Percentiles rank a stretch among this genome's conserved stretches.
phyloP scores from a whole-genome alignment of 1,139 yeast genomes.

The Protomyces arabidopsidicola region DNA sequence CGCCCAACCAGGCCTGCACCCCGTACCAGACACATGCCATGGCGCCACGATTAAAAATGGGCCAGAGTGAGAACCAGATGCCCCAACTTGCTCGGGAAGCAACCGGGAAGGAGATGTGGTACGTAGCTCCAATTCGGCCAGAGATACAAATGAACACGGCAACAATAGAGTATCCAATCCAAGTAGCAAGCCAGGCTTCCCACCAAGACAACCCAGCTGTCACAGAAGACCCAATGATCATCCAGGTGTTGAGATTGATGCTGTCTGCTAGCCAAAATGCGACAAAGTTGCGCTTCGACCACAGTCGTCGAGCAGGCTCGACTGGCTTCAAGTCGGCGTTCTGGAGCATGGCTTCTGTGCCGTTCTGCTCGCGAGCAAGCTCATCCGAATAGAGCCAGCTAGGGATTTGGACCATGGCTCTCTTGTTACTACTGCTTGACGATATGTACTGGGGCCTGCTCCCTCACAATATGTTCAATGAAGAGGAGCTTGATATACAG shows the following conservation, averaged over 20 bases:
- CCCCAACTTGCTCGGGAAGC: constrained; percentile 42
- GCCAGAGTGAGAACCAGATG: constrained; percentile 39
- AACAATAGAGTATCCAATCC: constrained; percentile 41
- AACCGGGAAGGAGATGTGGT: constrained; percentile 43
- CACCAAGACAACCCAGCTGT: constrained; percentile 41
- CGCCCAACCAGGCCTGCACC: constrained; percentile 39
- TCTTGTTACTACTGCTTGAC: too few species aligned
- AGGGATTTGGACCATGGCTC: constrained; percentile 4
- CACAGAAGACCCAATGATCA: constrained; percentile 44
- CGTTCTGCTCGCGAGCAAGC: constrained; percentile 8
- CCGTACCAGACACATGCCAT: constrained; percentile 44
- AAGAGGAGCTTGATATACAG: too few species aligned
- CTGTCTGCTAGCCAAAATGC: constrained; percentile 39
- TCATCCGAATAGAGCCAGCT: constrained; percentile 17
- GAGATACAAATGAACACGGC: constrained; percentile 40
- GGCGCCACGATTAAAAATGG: constrained; percentile 41
- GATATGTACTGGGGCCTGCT: too few species aligned
- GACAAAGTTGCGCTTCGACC: constrained; percentile 31
- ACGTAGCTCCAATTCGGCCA: constrained; percentile 43
- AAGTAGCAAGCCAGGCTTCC: constrained; percentile 39
- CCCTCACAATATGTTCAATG: too few species aligned
- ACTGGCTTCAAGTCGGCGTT: constrained; percentile 21
- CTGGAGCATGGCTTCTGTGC: constrained; percentile 24
- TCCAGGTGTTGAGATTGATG: constrained; percentile 84
- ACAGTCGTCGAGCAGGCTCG: constrained; percentile 26